A percentile compares a stretch with the other conserved stretches of the same genome.
phyloP scores from a whole-genome alignment of 2,329 filamentous ascomycete species.

The Colletotrichum sp. region DNA sequence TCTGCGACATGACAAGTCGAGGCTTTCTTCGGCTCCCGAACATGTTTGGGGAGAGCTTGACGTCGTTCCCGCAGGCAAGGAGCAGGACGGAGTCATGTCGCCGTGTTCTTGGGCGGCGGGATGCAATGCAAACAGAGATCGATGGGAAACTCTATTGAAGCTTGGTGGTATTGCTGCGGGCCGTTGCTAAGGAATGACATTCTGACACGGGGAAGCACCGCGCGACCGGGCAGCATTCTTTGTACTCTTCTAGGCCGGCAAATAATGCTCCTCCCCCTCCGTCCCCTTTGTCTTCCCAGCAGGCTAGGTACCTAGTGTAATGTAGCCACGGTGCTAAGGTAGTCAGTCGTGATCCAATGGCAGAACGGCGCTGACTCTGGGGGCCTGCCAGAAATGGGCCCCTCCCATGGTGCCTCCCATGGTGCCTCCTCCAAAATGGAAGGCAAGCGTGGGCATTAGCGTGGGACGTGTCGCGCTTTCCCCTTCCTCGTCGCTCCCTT shows the following conservation, averaged over 20 bases:
- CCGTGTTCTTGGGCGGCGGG: not conserved
- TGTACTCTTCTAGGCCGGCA: not conserved
- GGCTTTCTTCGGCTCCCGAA: not conserved
- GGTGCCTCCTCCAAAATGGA: not conserved
- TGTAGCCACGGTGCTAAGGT: not conserved
- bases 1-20: conserved; percentile 1
- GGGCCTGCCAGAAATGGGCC: not conserved
- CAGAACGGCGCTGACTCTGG: not conserved
- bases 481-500: conserved; percentile 14
- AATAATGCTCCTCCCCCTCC: not conserved
- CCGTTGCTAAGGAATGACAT: not conserved
- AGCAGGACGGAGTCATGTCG: not conserved
- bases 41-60: not conserved
- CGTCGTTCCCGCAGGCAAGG: not conserved
- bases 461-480: conserved; percentile 14
- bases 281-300: not conserved
- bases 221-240: not conserved
- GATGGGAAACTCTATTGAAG: conserved; percentile 8
- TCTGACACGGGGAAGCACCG: not conserved
- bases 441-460: not conserved
- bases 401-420: not conserved
- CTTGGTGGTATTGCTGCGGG: not conserved
- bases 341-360: not conserved
- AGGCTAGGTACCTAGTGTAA: not conserved
- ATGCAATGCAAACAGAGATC: conserved; percentile 3